A percentile compares a stretch with the other conserved stretches of the same genome.
Evolutionary conservation across 805 yeast genomes (phyloP).

Genomic region (Peterozyma toletana): DNA sequence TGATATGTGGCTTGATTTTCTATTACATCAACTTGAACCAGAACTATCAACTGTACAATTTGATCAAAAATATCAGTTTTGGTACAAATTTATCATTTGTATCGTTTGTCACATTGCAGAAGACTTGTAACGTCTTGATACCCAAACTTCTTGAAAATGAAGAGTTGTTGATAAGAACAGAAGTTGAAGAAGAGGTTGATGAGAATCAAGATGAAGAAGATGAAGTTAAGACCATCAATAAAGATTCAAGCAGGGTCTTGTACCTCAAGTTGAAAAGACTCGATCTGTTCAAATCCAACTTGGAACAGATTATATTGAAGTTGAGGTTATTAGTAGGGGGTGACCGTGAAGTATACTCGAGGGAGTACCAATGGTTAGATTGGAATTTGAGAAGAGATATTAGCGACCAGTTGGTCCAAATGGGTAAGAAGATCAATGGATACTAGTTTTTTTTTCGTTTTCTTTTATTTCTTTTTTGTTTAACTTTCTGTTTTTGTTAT

Average conservation of each 20-base stretch:
- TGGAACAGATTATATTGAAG: slow-evolving; percentile 16
- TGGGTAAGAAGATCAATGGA: slow-evolving; percentile 22
- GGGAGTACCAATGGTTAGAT: slow-evolving; percentile 16
- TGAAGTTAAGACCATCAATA: slow-evolving; percentile 4
- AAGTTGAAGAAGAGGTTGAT: slow-evolving; percentile 1
- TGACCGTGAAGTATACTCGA: slow-evolving; percentile 9
- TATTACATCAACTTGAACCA: slow-evolving; percentile 18
- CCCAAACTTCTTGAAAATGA: slow-evolving; percentile 12
- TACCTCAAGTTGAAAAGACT: slow-evolving; percentile 2
- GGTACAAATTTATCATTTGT: slow-evolving; percentile 16
- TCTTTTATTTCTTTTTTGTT: neutral
- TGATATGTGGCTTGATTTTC: slow-evolving; percentile 21
- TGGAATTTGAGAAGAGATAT: slow-evolving; percentile 21
- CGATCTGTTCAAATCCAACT: slow-evolving; percentile 9
- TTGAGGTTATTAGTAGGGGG: slow-evolving; percentile 14
- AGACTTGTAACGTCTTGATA: slow-evolving; percentile 14
- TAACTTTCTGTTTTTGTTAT: neutral
- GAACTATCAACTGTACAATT: slow-evolving; percentile 12
- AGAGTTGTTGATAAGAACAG: neutral
- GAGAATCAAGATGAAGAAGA: slow-evolving; percentile 2
- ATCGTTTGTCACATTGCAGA: slow-evolving; percentile 19
- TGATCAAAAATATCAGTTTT: slow-evolving; percentile 18
- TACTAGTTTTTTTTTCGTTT: slow-evolving; percentile 9
- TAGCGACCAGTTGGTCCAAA: slow-evolving; percentile 18
- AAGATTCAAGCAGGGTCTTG: slow-evolving; percentile 1